phyloP scores from a whole-genome alignment of 129 eudicot species.

The Gnaphalium uliginosum region DNA sequence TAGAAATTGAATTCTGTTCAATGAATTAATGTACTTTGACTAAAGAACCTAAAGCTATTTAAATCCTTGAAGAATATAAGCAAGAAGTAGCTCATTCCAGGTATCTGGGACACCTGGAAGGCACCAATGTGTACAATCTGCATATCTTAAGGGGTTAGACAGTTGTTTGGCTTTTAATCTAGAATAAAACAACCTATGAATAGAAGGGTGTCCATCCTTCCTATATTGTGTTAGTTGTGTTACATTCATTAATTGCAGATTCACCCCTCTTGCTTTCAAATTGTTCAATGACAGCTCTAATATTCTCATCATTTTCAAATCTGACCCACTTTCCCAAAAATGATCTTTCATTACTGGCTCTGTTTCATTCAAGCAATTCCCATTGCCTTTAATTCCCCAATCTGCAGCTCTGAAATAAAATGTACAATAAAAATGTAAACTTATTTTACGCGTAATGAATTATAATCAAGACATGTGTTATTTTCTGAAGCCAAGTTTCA shows the following conservation, averaged over 20 bases:
- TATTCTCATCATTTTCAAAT: slow-evolving; percentile 43
- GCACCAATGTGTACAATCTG: slow-evolving; percentile 60
- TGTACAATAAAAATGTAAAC: neutral
- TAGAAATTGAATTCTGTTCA: neutral
- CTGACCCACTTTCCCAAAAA: slow-evolving; percentile 48
- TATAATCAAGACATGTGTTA: neutral
- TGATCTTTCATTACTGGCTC: slow-evolving; percentile 40
- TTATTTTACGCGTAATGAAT: neutral
- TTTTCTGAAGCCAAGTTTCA: neutral
- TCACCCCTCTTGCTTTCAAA: slow-evolving; percentile 36
- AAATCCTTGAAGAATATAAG: slow-evolving; percentile 27
- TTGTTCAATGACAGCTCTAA: slow-evolving; percentile 30
- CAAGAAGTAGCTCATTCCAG: slow-evolving; percentile 43
- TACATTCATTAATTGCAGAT: slow-evolving; percentile 41
- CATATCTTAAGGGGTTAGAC: slow-evolving; percentile 35
- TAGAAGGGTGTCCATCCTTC: slow-evolving; percentile 51
- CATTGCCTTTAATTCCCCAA: slow-evolving; percentile 40
- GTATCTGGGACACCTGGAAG: slow-evolving; percentile 61
- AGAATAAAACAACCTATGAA: slow-evolving; percentile 40
- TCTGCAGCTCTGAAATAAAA: slow-evolving; percentile 28
- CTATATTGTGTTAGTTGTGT: slow-evolving; percentile 49
- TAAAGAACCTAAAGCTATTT: neutral
- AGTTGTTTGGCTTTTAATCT: slow-evolving; percentile 36
- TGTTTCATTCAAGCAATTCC: slow-evolving; percentile 44
- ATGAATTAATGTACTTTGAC: slow-evolving; percentile 2